Percentiles rank a stretch among this genome's conserved stretches.
phyloP scores from a whole-genome alignment of 257 asterid genomes.

The Lavandula angustifolia region DNA sequence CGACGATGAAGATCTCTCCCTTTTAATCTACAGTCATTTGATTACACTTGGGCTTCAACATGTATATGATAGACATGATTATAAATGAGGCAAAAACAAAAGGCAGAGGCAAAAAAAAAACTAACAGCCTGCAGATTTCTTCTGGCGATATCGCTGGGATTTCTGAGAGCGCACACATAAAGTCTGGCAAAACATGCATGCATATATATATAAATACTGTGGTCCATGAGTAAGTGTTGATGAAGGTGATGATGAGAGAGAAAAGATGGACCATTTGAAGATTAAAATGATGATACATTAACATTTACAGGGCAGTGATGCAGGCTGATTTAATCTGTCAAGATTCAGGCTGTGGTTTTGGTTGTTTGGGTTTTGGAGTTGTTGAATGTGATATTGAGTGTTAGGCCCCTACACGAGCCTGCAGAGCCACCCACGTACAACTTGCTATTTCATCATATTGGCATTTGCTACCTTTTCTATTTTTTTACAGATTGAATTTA shows the following conservation, averaged over 20 bases:
- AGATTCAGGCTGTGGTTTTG: no score
- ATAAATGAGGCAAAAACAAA: slow-evolving; percentile 35
- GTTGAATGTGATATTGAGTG: no score
- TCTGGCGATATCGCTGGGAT: slow-evolving; percentile 30
- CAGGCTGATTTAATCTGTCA: no score
- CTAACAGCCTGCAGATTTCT: slow-evolving; percentile 23
- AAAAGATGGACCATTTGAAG: neutral
- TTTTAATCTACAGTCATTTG: neutral
- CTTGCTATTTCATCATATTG: no score
- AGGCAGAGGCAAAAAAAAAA: neutral
- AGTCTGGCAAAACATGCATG: slow-evolving; percentile 9
- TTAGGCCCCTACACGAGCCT: no score
- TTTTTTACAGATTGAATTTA: no score
- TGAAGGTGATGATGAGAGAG: neutral
- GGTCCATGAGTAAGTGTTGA: no score
- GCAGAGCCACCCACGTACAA: no score
- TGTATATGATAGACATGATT: slow-evolving; percentile 11
- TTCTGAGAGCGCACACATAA: slow-evolving; percentile 16
- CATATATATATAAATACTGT: slow-evolving; percentile 22
- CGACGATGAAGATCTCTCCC: neutral
- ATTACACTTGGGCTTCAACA: neutral
- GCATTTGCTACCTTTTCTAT: no score
- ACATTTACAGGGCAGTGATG: no score
- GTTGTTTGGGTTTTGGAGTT: no score
- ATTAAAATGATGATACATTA: no score